These are phyloP conservation scores for Hypoxylon lenormandii DNA, from an alignment of 495 filamentous ascomycete genomes.

Conservation along the genomic window DNA sequence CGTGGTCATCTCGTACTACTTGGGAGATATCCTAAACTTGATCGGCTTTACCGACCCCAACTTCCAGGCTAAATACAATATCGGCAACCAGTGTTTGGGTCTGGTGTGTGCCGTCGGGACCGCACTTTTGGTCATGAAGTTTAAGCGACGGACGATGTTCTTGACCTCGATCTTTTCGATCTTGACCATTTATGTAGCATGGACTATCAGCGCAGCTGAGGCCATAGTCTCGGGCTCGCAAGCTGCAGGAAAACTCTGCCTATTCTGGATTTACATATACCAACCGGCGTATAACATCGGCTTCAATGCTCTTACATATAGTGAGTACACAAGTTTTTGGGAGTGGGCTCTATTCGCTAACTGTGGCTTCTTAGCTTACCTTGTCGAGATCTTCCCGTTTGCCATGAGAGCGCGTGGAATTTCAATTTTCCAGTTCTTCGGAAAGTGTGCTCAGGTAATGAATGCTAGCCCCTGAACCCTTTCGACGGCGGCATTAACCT, in stretches of 20 bases:
- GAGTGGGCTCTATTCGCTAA: slow-evolving; percentile 10
- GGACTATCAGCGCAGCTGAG: slow-evolving; percentile 64
- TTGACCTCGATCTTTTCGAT: slow-evolving; percentile 60
- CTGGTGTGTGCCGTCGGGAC: slow-evolving; percentile 61
- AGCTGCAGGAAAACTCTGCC: slow-evolving; percentile 59
- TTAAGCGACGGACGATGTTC: slow-evolving; percentile 66
- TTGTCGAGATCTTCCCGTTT: slow-evolving; percentile 72
- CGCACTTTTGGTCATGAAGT: slow-evolving; percentile 61
- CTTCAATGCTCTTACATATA: slow-evolving; percentile 70
- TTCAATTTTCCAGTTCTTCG: slow-evolving; percentile 70
- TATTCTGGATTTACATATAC: slow-evolving; percentile 70
- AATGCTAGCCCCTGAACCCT: neutral
- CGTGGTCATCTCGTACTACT: slow-evolving; percentile 69
- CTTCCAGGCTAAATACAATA: slow-evolving; percentile 65
- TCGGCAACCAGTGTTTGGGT: slow-evolving; percentile 65
- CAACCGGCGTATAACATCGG: slow-evolving; percentile 70
- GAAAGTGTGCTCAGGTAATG: slow-evolving; percentile 58
- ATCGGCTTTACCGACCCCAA: slow-evolving; percentile 59
- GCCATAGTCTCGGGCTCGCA: slow-evolving; percentile 54
- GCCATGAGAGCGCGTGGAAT: slow-evolving; percentile 68
- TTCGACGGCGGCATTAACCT: neutral
- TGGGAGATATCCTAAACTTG: slow-evolving; percentile 58
- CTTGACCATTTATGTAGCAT: slow-evolving; percentile 62
- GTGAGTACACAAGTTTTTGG: slow-evolving; percentile 48
- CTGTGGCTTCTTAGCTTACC: slow-evolving; percentile 56